Evolutionary conservation across 2,329 filamentous ascomycete species (phyloP), one percentile per base, ranked within the genome.

Genomic region (Penicillium janthinellum): DNA sequence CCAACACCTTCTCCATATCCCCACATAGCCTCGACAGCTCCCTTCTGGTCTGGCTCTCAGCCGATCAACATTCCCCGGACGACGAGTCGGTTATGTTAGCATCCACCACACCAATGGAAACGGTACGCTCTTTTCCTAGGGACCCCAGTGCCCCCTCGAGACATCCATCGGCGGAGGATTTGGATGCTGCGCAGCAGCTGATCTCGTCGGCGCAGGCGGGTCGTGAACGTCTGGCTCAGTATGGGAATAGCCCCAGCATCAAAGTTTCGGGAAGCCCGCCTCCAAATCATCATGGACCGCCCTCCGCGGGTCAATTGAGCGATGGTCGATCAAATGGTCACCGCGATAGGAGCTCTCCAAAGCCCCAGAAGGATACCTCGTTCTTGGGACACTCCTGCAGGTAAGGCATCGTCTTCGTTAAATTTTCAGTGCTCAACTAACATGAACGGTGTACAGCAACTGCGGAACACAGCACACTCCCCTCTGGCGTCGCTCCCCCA

Each of bases 381-480:
- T 78, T 79, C 59, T 59, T 76, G 7, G 76, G 76, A 1, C 75
- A 78, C 70, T 75, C 73, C 35, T 78, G 75, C 74, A 77, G 76
- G 75, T 78, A 60, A 52, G 73, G 71, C 28, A 20, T 55, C 20
- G 28, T 39, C 11, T 8, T 49, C 20, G 6, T 44, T 28, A 0
- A 10, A 17, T 11, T 7, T 7, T 14, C 31, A 11, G 20, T 20
- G 15, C 22, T 28, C 7, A 3, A 51, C 56, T 47, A 59, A 61
- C 67, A 20, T 68, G 54, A 44, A 38, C 42, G 10, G 12, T 56
- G 14, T 25, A 11, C n/a, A 99, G 95, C 74, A 99, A 99, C 77
- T 99, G 95, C 75, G 90, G 89, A 59, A 98, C 95, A 15, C 97
- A 92, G 54, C 88, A 90, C 74, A 99, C 95, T 49, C 95, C 95